A percentile compares a stretch with the other conserved stretches of the same genome.
Conservation (phyloP, 495 filamentous ascomycete genomes). For the Daldinia decipiens region DNA sequence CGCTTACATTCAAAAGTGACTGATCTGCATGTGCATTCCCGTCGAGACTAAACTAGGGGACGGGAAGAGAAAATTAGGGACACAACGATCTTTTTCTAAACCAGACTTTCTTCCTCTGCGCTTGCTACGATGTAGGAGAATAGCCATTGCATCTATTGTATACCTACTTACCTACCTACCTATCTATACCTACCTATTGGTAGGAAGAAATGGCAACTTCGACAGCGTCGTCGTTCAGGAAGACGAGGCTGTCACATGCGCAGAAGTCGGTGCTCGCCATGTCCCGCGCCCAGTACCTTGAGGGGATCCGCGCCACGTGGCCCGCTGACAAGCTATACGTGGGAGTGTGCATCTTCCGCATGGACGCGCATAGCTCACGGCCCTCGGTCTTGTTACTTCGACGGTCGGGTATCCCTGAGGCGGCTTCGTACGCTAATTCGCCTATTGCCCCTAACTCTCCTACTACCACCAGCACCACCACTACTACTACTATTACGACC, state of each 20-base stretch:
- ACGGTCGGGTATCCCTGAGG: constrained; percentile 9
- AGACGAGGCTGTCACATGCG: constrained; percentile 40
- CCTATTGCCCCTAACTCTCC: too few relatives aligned
- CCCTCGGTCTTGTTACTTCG: constrained; percentile 41
- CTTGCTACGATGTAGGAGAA: too few relatives aligned
- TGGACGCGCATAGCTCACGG: constrained; percentile 34
- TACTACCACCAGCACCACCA: too few relatives aligned
- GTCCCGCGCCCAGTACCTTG: constrained; percentile 44
- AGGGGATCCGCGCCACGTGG: constrained; percentile 25
- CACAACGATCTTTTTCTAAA: neutral
- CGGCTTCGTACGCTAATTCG: neutral
- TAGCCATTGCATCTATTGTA: too few relatives aligned
- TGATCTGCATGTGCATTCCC: constrained; percentile 29
- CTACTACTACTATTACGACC: neutral
- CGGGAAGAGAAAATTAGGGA: neutral
- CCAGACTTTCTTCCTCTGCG: too few relatives aligned
- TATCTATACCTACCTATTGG: neutral
- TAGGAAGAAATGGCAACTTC: constrained; percentile 19
- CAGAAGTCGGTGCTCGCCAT: constrained; percentile 46
- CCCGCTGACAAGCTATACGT: constrained; percentile 41
- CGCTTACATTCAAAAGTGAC: constrained; percentile 23
- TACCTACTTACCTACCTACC: too few relatives aligned
- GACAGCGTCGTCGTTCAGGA: constrained; percentile 18
- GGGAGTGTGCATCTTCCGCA: constrained; percentile 46
- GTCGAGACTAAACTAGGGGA: constrained; percentile 7